A percentile compares a stretch with the other conserved stretches of the same genome.
These are phyloP conservation scores for Daedalea quercina DNA, from an alignment of 768 basidiomycete genomes.

Conservation along the genomic window DNA sequence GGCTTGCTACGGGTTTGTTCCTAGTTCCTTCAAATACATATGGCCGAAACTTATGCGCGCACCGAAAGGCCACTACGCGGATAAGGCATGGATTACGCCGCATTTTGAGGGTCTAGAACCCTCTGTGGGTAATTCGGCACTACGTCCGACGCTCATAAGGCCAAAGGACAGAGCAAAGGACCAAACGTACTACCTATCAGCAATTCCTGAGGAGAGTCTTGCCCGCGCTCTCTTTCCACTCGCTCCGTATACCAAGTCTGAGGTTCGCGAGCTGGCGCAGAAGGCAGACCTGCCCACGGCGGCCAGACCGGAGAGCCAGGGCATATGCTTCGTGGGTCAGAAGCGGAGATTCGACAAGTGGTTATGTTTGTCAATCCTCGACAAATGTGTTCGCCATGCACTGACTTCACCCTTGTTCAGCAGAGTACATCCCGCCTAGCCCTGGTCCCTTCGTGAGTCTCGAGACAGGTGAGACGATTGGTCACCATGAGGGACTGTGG, in stretches of 20 bases:
- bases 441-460: slow-evolving; percentile 65
- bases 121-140: neutral
- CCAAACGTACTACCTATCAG: slow-evolving; percentile 87
- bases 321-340: slow-evolving; percentile 91
- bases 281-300: slow-evolving; percentile 64
- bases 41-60: too few relatives aligned
- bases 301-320: slow-evolving; percentile 80
- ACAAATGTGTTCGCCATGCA: neutral
- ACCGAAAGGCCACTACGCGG: slow-evolving; percentile 94
- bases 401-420: slow-evolving; percentile 31
- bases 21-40: neutral
- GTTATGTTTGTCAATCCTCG: slow-evolving; percentile 46
- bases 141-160: slow-evolving; percentile 32
- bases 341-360: slow-evolving; percentile 67
- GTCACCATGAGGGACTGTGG: slow-evolving; percentile 73
- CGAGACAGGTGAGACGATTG: slow-evolving; percentile 45
- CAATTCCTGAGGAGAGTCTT: slow-evolving; percentile 62
- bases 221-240: slow-evolving; percentile 76
- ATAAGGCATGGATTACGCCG: slow-evolving; percentile 43
- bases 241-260: slow-evolving; percentile 53
- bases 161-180: slow-evolving; percentile 65
- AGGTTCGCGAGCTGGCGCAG: slow-evolving; percentile 68
- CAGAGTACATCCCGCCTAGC: slow-evolving; percentile 64
- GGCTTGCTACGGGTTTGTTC: slow-evolving; percentile 73
- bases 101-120: slow-evolving; percentile 1